A percentile compares a stretch with the other conserved stretches of the same genome.
Conservation (phyloP, 768 basidiomycete species). For the Hypholoma sublateritium region DNA sequence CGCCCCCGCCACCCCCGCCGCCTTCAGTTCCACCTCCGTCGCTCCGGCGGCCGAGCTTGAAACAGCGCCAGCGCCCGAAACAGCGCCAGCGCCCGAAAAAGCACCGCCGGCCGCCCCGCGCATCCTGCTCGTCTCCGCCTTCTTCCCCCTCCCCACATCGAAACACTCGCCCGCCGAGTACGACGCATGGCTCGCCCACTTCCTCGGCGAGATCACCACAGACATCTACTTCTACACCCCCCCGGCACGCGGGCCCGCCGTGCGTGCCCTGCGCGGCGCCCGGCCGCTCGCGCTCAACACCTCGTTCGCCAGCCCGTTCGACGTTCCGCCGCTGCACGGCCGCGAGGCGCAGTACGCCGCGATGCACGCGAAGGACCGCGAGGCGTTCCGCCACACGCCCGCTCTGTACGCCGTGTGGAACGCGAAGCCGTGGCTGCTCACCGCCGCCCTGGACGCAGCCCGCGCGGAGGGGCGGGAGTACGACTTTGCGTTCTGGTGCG, state of each 20-base stretch:
- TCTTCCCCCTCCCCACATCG: conserved; percentile 50
- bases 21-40: too few relatives aligned
- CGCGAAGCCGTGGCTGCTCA: conserved; percentile 50
- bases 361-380: conserved; percentile 47
- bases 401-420: conserved; percentile 59
- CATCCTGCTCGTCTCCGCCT: conserved; percentile 54
- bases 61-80: too few relatives aligned
- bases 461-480: conserved; percentile 30
- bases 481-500: conserved; percentile 59
- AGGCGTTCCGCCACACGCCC: conserved; percentile 39
- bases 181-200: conserved; percentile 40
- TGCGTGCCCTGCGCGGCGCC: conserved; percentile 10
- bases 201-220: conserved; percentile 42
- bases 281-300: conserved; percentile 42
- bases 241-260: conserved; percentile 29
- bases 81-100: neutral
- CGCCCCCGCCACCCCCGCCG: too few relatives aligned
- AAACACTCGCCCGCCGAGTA: conserved; percentile 51
- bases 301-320: conserved; percentile 43
- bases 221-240: conserved; percentile 58
- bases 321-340: conserved; percentile 42
- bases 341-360: conserved; percentile 33
- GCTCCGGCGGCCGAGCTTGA: too few relatives aligned
- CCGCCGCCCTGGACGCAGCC: conserved; percentile 35
- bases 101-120: conserved; percentile 7